Conservation (phyloP, 2,329 filamentous ascomycete genomes). For the Clonostachys sp. region DNA sequence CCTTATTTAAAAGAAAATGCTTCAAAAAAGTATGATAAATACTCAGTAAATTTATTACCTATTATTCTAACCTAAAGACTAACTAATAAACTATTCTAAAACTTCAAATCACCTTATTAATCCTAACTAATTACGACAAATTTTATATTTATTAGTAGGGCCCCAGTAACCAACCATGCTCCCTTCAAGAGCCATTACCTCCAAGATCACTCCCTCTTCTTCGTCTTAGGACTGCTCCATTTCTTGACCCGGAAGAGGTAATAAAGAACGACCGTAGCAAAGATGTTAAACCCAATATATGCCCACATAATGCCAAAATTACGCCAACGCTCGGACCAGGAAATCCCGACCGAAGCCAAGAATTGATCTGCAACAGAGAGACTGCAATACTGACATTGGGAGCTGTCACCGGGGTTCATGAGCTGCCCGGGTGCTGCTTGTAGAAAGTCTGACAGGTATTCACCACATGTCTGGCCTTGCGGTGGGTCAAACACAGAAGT, state of each 20-base stretch:
- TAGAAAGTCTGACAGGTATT: conserved; percentile 59
- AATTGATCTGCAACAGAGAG: conserved; percentile 60
- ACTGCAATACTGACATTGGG: conserved; percentile 62
- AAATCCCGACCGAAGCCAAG: conserved; percentile 38
- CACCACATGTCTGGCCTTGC: conserved; percentile 52
- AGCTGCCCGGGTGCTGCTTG: conserved; percentile 47
- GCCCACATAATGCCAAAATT: conserved; percentile 69
- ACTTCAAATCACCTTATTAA: too few relatives aligned
- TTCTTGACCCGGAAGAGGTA: conserved; percentile 35
- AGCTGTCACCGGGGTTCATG: conserved; percentile 52
- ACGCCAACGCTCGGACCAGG: conserved; percentile 55
- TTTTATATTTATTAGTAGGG: too few relatives aligned
- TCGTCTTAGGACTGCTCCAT: not conserved
- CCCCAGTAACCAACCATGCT: too few relatives aligned
- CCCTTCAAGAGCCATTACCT: too few relatives aligned
- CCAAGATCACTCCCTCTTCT: not conserved
- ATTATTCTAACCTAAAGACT: too few relatives aligned
- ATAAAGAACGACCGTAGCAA: conserved; percentile 54
- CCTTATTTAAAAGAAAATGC: too few relatives aligned
- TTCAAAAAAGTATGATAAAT: too few relatives aligned
- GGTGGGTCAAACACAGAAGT: conserved; percentile 62
- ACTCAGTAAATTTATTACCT: too few relatives aligned
- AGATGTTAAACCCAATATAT: conserved; percentile 61
- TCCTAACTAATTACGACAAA: too few relatives aligned
- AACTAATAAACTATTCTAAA: too few relatives aligned